Evolutionary conservation across 768 basidiomycete genomes (phyloP), one percentile per base, ranked within the genome.

Genomic region (Naganishia friedmannii): DNA sequence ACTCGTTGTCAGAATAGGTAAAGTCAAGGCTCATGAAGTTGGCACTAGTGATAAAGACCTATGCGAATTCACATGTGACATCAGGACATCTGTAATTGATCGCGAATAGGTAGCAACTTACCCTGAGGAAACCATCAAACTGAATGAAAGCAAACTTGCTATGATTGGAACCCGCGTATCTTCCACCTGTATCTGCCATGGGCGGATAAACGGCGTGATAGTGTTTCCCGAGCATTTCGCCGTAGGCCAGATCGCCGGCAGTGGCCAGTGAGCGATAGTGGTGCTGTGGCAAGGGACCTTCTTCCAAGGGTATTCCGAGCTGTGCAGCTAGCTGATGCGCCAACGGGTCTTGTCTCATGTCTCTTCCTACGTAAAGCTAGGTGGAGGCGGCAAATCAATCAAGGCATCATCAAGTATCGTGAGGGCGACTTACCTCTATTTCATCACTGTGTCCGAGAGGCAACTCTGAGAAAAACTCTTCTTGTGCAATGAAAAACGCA

Each of bases 21-120:
- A 65, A 51, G 46, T 72, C 71, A 12, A 72, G 56, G 4, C 32
- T 29, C 71, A 72, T 72, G 5, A 69, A 55, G 48, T 72, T 72
- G 23, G 51, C 32, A 31, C 29, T 34, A 15, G 71, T 72, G 51
- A 72, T 72, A 60, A 68, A 72, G 7, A 72, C 65, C 70, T 71
- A 2, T 34, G 3, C 0, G 42, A 60, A 9, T 2, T 26, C 10
- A 10, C 9, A 8, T 17, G 48, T 1, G 6, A n/a, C n/a, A 34
- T 69, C 19, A 48, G 60, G 15, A 53, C 39, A 46, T 69, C 31
- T 8, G 31, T 21, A 15, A 2, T 4, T 51, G 12, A 15, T 32
- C 32, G 12, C 34, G 28, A 45, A 51, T 12, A 2, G 8, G 5
- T 63, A 3, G 2, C 8, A 55, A 42, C 70, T 39, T 34, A 71